These are phyloP conservation scores for Talinum fruticosum DNA, from an alignment of 148 eudicot genomes.

Conservation along the genomic window DNA sequence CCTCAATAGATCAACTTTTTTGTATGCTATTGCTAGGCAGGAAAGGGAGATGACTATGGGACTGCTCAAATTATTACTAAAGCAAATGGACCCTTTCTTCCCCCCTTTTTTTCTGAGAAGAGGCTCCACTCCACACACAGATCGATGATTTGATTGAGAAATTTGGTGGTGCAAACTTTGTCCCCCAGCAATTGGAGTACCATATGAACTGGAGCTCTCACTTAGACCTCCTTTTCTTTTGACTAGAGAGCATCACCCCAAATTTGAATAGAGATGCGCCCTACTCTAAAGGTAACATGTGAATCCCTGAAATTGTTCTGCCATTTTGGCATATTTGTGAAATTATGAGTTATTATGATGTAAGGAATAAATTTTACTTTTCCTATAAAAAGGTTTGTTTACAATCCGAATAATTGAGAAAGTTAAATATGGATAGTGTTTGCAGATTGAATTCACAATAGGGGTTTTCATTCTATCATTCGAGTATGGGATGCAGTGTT, in stretches of 20 bases:
- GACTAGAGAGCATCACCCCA: not conserved
- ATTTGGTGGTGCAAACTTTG: conserved; percentile 8
- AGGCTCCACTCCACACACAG: conserved; percentile 20
- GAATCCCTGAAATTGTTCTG: not conserved
- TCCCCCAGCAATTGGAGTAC: conserved; percentile 8
- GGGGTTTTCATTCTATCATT: too few species aligned
- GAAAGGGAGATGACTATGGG: conserved; percentile 17
- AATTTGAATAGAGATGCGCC: not conserved
- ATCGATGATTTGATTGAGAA: conserved; percentile 22
- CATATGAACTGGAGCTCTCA: conserved; percentile 1
- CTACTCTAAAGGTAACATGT: conserved; percentile 6
- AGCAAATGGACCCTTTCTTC: conserved; percentile 4
- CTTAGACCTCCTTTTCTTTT: not conserved
- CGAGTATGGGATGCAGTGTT: too few species aligned
- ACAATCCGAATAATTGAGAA: too few species aligned
- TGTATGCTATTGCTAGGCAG: not conserved
- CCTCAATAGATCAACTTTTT: not conserved
- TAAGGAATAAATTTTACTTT: too few species aligned
- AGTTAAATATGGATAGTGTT: too few species aligned
- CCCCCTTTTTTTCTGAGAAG: not conserved
- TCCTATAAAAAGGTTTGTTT: too few species aligned
- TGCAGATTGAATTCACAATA: too few species aligned
- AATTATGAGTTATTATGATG: too few species aligned
- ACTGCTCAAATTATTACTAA: conserved; percentile 17
- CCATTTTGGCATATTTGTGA: not conserved